phyloP scores from a whole-genome alignment of 2,329 filamentous ascomycete species.

The Botrytis sinoallii region DNA sequence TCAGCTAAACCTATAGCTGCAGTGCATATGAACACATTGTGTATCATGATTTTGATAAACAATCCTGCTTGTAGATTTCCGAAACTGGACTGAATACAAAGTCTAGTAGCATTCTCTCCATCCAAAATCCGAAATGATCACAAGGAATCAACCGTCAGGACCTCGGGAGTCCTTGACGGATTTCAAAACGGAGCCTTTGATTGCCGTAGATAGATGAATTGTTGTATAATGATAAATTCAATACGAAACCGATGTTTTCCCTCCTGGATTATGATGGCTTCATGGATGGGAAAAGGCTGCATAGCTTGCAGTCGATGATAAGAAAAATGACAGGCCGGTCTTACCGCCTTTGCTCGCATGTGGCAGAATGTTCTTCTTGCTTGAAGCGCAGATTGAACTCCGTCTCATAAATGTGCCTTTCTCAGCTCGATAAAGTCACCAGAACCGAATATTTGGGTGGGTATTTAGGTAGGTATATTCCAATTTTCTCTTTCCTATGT shows the following conservation, averaged over 20 bases:
- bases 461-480: neutral
- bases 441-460: neutral
- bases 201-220: neutral
- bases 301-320: neutral
- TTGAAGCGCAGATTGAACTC: slow-evolving; percentile 10
- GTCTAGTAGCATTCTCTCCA: neutral
- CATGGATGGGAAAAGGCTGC: neutral
- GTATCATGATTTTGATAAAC: neutral
- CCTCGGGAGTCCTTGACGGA: neutral
- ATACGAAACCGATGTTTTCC: too few relatives aligned
- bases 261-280: neutral
- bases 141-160: neutral
- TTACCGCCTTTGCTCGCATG: neutral
- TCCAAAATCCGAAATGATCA: neutral
- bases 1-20: neutral
- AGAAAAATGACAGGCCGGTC: neutral
- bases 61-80: neutral
- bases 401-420: neutral
- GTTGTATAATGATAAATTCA: neutral
- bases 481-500: neutral
- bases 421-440: neutral
- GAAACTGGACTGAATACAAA: neutral
- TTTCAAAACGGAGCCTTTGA: neutral
- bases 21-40: neutral
- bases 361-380: neutral